A percentile compares a stretch with the other conserved stretches of the same genome.
These are phyloP conservation scores for Dendryphion nanum DNA, from an alignment of 2,329 filamentous ascomycete species.

Conservation along the genomic window DNA sequence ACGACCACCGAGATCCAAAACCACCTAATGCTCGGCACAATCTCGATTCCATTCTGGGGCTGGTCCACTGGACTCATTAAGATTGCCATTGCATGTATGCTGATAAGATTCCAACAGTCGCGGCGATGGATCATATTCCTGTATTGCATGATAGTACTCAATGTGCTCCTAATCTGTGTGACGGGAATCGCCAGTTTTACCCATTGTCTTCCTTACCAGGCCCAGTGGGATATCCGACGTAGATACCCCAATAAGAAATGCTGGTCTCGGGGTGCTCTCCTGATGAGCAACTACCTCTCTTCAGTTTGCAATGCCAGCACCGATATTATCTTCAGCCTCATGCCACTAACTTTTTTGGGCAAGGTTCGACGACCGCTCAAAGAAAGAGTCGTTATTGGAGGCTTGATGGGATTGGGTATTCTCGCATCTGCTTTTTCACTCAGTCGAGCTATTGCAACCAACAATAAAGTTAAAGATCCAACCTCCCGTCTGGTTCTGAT, in stretches of 20 bases:
- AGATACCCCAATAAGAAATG: conserved; percentile 7
- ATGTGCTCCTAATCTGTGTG: conserved; percentile 11
- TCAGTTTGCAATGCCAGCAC: conserved; percentile 6
- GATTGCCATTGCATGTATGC: conserved; percentile 15
- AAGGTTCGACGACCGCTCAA: conserved; percentile 12
- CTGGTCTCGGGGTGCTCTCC: conserved; percentile 3
- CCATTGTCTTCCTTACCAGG: conserved; percentile 10
- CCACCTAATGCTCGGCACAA: conserved; percentile 4
- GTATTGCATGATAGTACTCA: conserved; percentile 11
- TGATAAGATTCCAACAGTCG: conserved; percentile 12
- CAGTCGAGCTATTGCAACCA: conserved; percentile 4
- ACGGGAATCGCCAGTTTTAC: conserved; percentile 8
- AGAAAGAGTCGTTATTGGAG: conserved; percentile 10
- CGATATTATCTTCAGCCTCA: conserved; percentile 13
- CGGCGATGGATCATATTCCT: conserved; percentile 8
- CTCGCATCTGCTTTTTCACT: conserved; percentile 11
- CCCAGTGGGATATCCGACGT: conserved; percentile 7
- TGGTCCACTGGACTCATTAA: conserved; percentile 16
- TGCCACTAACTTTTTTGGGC: conserved; percentile 15
- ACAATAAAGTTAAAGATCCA: not conserved
- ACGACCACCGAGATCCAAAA: conserved; percentile 1
- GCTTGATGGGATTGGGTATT: conserved; percentile 12
- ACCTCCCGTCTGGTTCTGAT: conserved; percentile 3
- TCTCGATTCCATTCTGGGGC: conserved; percentile 13
- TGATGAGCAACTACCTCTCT: conserved; percentile 4